phyloP scores from a whole-genome alignment of 2,329 filamentous ascomycete species.

The Aspergillus floridensis region DNA sequence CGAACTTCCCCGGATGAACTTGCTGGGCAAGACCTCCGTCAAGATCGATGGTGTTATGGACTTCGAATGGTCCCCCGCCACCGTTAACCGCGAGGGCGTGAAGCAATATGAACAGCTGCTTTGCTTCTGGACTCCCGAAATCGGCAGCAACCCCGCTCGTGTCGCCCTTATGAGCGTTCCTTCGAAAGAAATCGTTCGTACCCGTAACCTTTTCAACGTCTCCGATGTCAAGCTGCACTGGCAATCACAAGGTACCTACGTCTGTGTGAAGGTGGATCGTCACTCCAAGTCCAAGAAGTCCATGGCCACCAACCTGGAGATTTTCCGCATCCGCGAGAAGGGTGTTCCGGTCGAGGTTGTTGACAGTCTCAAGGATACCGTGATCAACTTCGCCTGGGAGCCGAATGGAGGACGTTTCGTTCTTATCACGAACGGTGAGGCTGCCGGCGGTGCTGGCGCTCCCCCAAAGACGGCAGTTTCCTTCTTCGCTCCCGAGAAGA shows the following conservation, averaged over 20 bases:
- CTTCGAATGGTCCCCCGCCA: conserved; percentile 94
- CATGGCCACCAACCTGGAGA: conserved; percentile 92
- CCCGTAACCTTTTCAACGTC: conserved; percentile 96
- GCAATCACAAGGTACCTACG: conserved; percentile 90
- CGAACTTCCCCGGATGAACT: conserved; percentile 82
- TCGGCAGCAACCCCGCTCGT: conserved; percentile 96
- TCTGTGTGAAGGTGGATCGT: conserved; percentile 97
- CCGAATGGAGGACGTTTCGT: conserved; percentile 97
- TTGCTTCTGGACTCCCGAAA: conserved; percentile 98
- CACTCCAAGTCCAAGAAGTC: conserved; percentile 99
- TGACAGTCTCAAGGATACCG: conserved; percentile 95
- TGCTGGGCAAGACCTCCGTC: conserved; percentile 85
- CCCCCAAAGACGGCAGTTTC: conserved; percentile 90
- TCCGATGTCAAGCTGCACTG: conserved; percentile 97
- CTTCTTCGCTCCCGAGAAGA: conserved; percentile 98
- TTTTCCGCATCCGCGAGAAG: conserved; percentile 97
- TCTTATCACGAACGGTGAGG: conserved; percentile 90
- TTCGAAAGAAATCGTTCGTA: conserved; percentile 89
- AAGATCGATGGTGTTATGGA: conserved; percentile 97
- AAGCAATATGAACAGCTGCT: conserved; percentile 94
- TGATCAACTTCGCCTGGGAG: conserved; percentile 99
- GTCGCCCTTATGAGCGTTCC: conserved; percentile 95
- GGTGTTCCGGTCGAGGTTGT: conserved; percentile 97
- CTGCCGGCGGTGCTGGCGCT: conserved; percentile 72
- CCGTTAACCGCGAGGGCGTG: conserved; percentile 74